Evolutionary conservation across 495 filamentous ascomycete genomes (phyloP).

Genomic region (Xylaria acuta): DNA sequence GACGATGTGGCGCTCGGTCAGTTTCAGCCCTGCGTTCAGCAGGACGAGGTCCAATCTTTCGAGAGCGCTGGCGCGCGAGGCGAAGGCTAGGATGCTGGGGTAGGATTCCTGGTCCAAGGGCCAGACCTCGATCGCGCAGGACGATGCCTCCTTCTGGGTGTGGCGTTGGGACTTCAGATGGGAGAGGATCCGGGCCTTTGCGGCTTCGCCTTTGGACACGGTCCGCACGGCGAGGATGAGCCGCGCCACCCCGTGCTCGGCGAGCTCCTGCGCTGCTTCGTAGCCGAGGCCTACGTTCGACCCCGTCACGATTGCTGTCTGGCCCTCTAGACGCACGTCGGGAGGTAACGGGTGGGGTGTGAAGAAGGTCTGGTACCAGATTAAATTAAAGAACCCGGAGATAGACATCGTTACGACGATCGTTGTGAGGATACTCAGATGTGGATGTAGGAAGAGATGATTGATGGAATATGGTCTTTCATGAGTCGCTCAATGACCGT

Average conservation of each 20-base stretch:
- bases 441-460: background rate
- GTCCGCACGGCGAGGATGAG: conserved; percentile 57
- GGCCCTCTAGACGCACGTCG: conserved; percentile 28
- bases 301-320: conserved; percentile 62
- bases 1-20: conserved; percentile 31
- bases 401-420: conserved; percentile 24
- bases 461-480: background rate
- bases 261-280: conserved; percentile 55
- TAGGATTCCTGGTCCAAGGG: conserved; percentile 58
- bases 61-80: conserved; percentile 40
- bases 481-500: background rate
- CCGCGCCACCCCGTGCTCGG: conserved; percentile 47
- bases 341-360: conserved; percentile 28
- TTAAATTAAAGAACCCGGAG: conserved; percentile 22
- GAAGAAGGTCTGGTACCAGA: conserved; percentile 34
- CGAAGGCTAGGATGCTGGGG: conserved; percentile 47
- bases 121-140: conserved; percentile 54
- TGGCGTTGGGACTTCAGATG: background rate
- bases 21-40: conserved; percentile 54
- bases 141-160: conserved; percentile 31
- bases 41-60: conserved; percentile 51
- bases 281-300: conserved; percentile 60
- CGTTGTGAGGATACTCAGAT: background rate
- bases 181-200: conserved; percentile 50
- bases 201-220: conserved; percentile 46